Evolutionary conservation across 2,329 filamentous ascomycete genomes (phyloP).

Genomic region (Ambrosiella xylebori): DNA sequence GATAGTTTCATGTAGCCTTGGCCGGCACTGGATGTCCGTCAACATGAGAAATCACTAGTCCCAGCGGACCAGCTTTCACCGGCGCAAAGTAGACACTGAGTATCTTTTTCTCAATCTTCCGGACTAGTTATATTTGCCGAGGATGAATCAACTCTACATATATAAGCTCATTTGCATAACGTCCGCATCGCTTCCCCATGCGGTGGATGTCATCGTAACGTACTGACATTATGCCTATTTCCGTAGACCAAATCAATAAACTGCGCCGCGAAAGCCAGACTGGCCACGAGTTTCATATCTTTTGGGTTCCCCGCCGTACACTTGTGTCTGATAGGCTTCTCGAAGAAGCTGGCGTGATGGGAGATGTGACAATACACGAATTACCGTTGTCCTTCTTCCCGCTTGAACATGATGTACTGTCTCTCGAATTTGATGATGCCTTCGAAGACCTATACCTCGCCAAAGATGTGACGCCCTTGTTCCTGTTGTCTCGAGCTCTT

Average conservation of each 20-base stretch:
- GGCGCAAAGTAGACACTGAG: background rate
- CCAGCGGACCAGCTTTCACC: background rate
- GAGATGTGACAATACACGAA: slow-evolving; percentile 78
- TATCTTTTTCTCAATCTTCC: background rate
- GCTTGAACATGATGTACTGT: slow-evolving; percentile 77
- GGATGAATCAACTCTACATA: background rate
- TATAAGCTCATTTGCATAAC: slow-evolving; percentile 2
- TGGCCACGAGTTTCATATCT: slow-evolving; percentile 90
- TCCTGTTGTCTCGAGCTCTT: slow-evolving; percentile 72
- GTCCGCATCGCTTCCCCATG: background rate
- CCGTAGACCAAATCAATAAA: slow-evolving; percentile 71
- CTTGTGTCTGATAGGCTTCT: slow-evolving; percentile 79
- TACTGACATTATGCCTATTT: slow-evolving; percentile 11
- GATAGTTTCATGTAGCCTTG: background rate
- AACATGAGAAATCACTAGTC: background rate
- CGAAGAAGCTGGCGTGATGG: slow-evolving; percentile 82
- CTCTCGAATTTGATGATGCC: slow-evolving; percentile 72
- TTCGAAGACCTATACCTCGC: slow-evolving; percentile 77
- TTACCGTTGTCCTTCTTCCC: slow-evolving; percentile 82
- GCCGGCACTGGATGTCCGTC: background rate
- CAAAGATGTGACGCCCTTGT: slow-evolving; percentile 83
- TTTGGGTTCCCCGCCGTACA: slow-evolving; percentile 88
- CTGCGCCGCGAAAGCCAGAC: slow-evolving; percentile 74
- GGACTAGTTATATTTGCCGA: background rate
- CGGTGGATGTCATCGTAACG: slow-evolving; percentile 5